These are phyloP conservation scores for Platismatia glauca DNA, from an alignment of 495 filamentous ascomycete genomes.

Conservation along the genomic window DNA sequence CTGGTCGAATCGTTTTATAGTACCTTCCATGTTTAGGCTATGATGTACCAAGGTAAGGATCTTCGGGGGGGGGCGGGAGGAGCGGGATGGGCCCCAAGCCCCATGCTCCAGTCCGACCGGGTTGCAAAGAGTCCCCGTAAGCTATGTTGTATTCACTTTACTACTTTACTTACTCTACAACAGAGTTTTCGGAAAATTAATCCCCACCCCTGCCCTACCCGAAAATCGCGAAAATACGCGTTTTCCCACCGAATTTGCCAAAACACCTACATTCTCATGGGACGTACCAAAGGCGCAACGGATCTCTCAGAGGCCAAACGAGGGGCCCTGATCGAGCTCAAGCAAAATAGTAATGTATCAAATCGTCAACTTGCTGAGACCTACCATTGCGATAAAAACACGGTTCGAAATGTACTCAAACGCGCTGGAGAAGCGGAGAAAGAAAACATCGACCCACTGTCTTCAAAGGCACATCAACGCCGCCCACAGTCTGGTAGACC, in stretches of 20 bases:
- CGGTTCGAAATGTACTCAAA: not conserved
- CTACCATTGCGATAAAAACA: not conserved
- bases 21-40: no score
- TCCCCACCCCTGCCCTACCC: no score
- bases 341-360: not conserved
- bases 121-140: no score
- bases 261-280: not conserved
- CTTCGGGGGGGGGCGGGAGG: no score
- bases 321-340: not conserved
- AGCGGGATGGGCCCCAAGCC: no score
- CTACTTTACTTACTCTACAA: no score
- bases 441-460: not conserved
- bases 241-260: not conserved
- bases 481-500: not conserved
- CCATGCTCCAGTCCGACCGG: no score
- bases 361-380: not conserved
- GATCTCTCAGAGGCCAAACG: not conserved
- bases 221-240: no score
- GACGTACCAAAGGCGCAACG: not conserved
- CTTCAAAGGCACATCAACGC: not conserved
- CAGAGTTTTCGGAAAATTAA: no score
- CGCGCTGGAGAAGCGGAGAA: not conserved
- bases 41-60: no score
- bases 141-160: no score
- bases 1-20: no score